These are phyloP conservation scores for Acanthamoeba sp. DNA, from an alignment of 208 protist species.

Conservation along the genomic window DNA sequence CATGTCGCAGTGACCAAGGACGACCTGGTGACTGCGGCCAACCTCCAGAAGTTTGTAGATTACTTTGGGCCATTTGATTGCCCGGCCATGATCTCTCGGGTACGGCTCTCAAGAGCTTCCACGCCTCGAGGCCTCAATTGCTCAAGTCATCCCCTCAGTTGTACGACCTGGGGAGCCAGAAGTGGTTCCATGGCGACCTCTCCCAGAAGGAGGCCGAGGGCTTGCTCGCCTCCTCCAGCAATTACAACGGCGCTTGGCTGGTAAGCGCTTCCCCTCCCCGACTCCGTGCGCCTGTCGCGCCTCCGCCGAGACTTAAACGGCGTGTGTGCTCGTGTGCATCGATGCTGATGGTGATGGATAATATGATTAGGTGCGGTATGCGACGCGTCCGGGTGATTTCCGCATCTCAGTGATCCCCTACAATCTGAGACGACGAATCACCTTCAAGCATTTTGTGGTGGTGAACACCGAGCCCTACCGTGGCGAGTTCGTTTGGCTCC, in stretches of 20 bases:
- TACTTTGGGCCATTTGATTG: constrained; percentile 49
- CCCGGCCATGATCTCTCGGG: constrained; percentile 54
- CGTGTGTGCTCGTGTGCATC: neutral
- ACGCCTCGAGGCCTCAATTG: too few species aligned
- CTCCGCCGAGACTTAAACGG: too few species aligned
- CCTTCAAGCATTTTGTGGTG: constrained; percentile 59
- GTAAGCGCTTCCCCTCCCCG: neutral
- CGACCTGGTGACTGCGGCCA: constrained; percentile 22
- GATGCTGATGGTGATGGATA: too few species aligned
- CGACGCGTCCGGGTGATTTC: constrained; percentile 39
- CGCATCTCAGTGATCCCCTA: constrained; percentile 54
- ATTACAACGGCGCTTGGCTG: constrained; percentile 67
- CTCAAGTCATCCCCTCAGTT: too few species aligned
- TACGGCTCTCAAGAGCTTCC: too few species aligned
- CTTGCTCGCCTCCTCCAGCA: constrained; percentile 27
- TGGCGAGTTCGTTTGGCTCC: constrained; percentile 42
- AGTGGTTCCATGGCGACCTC: constrained; percentile 52
- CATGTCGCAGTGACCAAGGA: constrained; percentile 19
- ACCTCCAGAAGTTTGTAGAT: constrained; percentile 68
- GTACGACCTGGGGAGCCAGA: constrained; percentile 50
- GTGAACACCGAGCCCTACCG: constrained; percentile 20
- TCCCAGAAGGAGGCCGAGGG: constrained; percentile 49
- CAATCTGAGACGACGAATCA: constrained; percentile 23
- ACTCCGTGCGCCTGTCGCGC: too few species aligned
- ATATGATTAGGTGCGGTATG: constrained; percentile 40